Base-by-base conservation (phyloP, 192 early-diverging fungal species). In the Spinellus fusiger region DNA sequence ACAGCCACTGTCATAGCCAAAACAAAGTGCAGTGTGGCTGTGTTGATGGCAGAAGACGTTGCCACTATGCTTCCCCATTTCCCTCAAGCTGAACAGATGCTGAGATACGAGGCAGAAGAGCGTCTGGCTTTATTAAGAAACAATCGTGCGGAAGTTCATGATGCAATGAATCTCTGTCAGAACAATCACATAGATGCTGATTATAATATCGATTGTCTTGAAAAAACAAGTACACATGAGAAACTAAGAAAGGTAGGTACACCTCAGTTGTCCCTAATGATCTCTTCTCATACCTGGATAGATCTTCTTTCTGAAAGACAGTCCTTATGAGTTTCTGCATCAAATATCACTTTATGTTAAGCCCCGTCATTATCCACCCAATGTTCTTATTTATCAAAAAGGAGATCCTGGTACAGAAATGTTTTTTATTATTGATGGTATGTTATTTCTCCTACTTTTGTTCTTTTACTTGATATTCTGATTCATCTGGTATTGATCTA, bases 401-500 rank as follows among this genome's bases (percentile, higher is more conserved):
- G 86, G 88, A 8, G 88, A 89, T 35, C 68, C 56, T 18, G 88
- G 82, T 3, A 71, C 67, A 9, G 85, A 87, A 23, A 81, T 91
- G 69, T 92, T 86, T 54, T 92, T 92, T 69, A 78, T 92, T 56
- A 66, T 81, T 18, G 77, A 80, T 20, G 90, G 90, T 28, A 69
- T 10, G 5, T 15, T 49, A 9, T 5, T 38, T 23, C 3, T 22
- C 9, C 5, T 32, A 23, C 0, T 16, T 56, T 5, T 44, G 26
- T 13, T 51, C 10, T 3, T 4, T 27, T 12, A 10, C 25, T 23
- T 51, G 29, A 15, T 2, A 51, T 27, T 18, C 10, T 23, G 12
- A 4, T 48, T 16, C 47, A 48, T 20, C 13, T 48, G 22, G 22
- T 20, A 9, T 20, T 20, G 22, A 48, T 22, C 5, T 28, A 18